Conservation (phyloP, 1,284 basidiomycete genomes). For the Phylloporus sp. region DNA sequence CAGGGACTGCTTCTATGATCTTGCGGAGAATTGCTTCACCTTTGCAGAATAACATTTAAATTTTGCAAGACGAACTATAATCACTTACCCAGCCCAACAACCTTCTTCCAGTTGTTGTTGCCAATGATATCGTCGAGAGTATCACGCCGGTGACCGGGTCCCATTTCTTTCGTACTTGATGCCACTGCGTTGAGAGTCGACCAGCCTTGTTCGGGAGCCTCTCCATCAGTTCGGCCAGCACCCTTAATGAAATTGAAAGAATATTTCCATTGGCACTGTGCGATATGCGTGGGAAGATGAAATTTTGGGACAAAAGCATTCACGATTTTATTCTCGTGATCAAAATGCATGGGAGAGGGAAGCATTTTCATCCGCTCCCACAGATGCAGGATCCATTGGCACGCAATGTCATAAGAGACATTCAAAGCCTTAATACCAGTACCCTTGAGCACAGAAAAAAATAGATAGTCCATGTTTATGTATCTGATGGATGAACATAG, state of each 20-base stretch:
- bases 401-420: not conserved
- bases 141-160: conserved; percentile 11
- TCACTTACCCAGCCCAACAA: conserved; percentile 1
- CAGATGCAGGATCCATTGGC: not conserved
- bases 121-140: conserved; percentile 13
- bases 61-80: not conserved
- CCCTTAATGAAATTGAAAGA: conserved; percentile 14
- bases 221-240: conserved; percentile 11
- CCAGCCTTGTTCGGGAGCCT: conserved; percentile 11
- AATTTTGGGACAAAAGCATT: conserved; percentile 19
- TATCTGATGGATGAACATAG: not conserved
- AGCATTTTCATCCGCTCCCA: not conserved
- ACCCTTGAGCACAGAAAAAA: not conserved
- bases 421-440: not conserved
- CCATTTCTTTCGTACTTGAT: conserved; percentile 24
- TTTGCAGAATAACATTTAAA: not conserved
- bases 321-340: not conserved
- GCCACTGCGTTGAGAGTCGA: conserved; percentile 10
- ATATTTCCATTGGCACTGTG: conserved; percentile 19
- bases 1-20: conserved; percentile 8
- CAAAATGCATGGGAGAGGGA: not conserved
- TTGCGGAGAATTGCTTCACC: not conserved
- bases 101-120: conserved; percentile 15
- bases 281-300: conserved; percentile 16
- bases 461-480: not conserved